Evolutionary conservation across 2,329 filamentous ascomycete species (phyloP).

Genomic region (Beauveria varroae): DNA sequence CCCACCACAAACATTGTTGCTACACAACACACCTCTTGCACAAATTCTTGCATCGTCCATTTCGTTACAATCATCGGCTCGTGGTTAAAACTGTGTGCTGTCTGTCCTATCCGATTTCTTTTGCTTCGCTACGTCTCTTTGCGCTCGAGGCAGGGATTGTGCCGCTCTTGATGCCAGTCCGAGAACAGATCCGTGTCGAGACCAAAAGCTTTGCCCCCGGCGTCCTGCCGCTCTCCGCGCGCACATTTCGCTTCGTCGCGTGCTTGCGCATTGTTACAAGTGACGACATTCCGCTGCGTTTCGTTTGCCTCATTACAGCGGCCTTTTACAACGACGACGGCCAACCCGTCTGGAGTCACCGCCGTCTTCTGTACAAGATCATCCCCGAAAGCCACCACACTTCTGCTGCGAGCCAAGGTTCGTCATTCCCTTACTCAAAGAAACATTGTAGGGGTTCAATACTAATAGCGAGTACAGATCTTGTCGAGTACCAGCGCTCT

Average conservation of each 20-base stretch:
- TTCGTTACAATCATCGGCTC: not conserved
- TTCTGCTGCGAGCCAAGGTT: conserved; percentile 15
- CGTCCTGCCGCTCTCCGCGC: conserved; percentile 35
- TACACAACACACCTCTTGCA: not conserved
- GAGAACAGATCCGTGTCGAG: conserved; percentile 14
- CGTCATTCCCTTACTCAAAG: not conserved
- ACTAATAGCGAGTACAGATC: not conserved
- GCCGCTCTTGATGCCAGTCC: conserved; percentile 18
- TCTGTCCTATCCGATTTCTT: fast-evolving
- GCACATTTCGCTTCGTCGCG: not conserved
- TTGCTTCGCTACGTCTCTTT: not conserved
- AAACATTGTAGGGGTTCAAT: not conserved
- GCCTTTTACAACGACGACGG: conserved; percentile 38
- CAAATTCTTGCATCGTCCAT: not conserved
- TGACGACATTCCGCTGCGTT: not conserved
- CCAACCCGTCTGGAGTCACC: conserved; percentile 37
- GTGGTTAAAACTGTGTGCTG: not conserved
- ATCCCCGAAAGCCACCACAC: conserved; percentile 21
- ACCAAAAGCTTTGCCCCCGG: conserved; percentile 18
- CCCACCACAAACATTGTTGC: not conserved
- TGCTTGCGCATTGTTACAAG: not conserved
- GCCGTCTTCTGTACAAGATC: conserved; percentile 29
- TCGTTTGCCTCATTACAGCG: conserved; percentile 37
- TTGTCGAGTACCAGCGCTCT: not conserved
- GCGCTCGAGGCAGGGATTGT: not conserved